Percentiles rank a stretch among this genome's conserved stretches.
phyloP scores from a whole-genome alignment of 768 basidiomycete species.

The Saitozyma sp. region DNA sequence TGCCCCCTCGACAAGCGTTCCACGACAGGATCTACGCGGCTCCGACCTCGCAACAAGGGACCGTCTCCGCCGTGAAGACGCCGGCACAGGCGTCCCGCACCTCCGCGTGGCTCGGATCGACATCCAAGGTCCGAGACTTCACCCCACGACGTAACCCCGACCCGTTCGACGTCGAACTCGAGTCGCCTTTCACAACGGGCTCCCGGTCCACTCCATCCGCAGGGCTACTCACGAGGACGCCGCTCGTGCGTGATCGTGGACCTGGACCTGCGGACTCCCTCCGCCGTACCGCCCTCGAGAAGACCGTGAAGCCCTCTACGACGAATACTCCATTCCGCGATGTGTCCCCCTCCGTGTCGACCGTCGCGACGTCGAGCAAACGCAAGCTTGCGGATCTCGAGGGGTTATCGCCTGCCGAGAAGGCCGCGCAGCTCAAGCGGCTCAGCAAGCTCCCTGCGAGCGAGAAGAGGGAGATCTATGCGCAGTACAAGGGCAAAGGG shows the following conservation, averaged over 20 bases:
- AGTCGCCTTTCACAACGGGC: neutral
- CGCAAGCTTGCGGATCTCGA: constrained; percentile 3
- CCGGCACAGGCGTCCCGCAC: neutral
- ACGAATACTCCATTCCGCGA: neutral
- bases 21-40: no score
- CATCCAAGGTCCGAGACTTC: neutral
- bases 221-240: neutral
- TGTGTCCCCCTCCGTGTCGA: neutral
- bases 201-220: neutral
- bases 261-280: constrained; percentile 1
- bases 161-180: constrained; percentile 2
- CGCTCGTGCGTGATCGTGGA: constrained; percentile 10
- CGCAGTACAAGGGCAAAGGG: constrained; percentile 45
- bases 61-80: neutral
- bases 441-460: constrained; percentile 24
- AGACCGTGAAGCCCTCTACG: neutral
- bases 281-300: constrained; percentile 1
- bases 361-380: neutral
- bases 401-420: constrained; percentile 30
- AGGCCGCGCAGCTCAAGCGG: constrained; percentile 23
- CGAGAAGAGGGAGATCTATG: constrained; percentile 37
- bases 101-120: constrained; percentile 5
- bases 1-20: no score
- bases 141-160: neutral
- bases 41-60: no score